Conservation (phyloP, 2,329 filamentous ascomycete genomes). For the Talaromyces sp. region DNA sequence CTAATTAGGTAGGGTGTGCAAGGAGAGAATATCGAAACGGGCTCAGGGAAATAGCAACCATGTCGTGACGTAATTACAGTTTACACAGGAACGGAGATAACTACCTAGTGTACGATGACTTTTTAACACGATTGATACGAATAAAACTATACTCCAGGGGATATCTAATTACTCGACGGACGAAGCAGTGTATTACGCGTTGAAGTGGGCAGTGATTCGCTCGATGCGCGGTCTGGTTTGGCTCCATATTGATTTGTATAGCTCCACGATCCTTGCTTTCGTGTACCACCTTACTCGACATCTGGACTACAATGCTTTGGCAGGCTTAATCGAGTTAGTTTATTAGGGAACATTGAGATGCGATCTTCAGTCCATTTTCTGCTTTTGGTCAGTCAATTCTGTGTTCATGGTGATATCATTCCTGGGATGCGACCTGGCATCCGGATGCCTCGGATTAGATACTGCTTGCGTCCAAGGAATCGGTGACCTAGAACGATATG, state of each 20-base stretch:
- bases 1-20: background rate
- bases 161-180: background rate
- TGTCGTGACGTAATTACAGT: background rate
- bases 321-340: no score
- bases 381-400: background rate
- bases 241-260: background rate
- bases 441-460: conserved; percentile 2
- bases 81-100: background rate
- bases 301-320: background rate
- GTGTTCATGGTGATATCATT: conserved; percentile 10
- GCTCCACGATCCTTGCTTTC: background rate
- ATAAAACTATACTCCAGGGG: background rate
- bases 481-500: background rate
- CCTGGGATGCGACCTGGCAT: background rate
- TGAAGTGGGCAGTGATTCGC: background rate
- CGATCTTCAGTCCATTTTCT: no score
- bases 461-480: background rate
- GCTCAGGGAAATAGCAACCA: background rate
- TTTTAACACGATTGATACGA: no score
- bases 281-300: background rate
- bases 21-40: background rate
- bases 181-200: background rate
- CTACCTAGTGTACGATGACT: no score
- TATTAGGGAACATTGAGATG: no score
- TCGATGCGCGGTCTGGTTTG: background rate